Base-by-base conservation (phyloP, 805 yeast genomes). In the Torulaspora franciscae region DNA sequence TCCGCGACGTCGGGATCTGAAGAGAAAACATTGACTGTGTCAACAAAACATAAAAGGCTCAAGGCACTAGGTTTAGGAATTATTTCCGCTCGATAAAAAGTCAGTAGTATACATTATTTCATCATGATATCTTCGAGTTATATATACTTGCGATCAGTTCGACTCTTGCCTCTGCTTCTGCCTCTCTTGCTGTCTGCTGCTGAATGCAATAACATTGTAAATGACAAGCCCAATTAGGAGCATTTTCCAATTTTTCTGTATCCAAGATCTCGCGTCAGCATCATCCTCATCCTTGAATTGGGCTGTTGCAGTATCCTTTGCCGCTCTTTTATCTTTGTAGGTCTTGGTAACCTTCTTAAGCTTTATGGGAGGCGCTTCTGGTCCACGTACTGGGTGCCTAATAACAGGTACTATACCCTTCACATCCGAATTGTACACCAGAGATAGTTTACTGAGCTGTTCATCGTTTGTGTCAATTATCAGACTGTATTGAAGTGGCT, bases 191-290 rank as follows among this genome's bases (percentile, higher is more conserved):
- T 34, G 49, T 30, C 43, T 46, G 29, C 38, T 35, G 32, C 37
- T 14, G 17, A 38, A 32, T 19, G 46, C 40, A 15, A 42, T 39
- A 11, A 42, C 40, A 26, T 42, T 58, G 40, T 57, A 62, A 2
- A 58, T 29, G 1, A 62, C 46, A 5, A 61, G 34, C 5, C 65
- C 66, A 17, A 64, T 40, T 9, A 58, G 44, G 1, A 64, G 24
- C 42, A 47, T 45, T 43, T 57, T 62, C 68, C 68, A 64, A 47
- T 62, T 62, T 42, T 60, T 58, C 38, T 56, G 59, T 15, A 61
- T 28, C 57, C 62, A 64, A 1, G 60, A 39, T 22, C 46, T 47
- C 7, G 39, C 42, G 14, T 53, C 59, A 6, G 23, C 40, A 2
- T 49, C 58, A 3, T 42, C 52, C n/a, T 50, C 59, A 32, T 52